These are phyloP conservation scores for Xerophyta viscosa DNA, from an alignment of 106 monocot species.

Conservation along the genomic window DNA sequence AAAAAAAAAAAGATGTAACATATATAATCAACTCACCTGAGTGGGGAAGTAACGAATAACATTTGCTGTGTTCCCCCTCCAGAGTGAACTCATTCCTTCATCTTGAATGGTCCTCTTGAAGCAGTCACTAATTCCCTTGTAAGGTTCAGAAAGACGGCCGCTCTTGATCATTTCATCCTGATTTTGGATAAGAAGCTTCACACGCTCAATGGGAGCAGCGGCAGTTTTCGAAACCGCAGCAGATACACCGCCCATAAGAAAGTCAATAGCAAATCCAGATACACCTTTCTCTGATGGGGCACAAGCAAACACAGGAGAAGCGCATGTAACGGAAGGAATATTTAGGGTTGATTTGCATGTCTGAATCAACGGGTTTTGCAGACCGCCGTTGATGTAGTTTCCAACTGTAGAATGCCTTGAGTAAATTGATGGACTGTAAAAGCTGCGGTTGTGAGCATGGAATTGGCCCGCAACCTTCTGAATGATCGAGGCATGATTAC, in stretches of 20 bases:
- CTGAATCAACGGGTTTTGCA: constrained; percentile 13
- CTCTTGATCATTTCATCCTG: constrained; percentile 44
- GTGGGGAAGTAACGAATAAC: constrained; percentile 42
- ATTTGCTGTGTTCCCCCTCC: constrained; percentile 41
- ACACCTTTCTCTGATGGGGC: constrained; percentile 37
- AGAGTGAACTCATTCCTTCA: constrained; percentile 26
- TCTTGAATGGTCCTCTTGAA: constrained; percentile 27
- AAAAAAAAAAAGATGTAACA: no score
- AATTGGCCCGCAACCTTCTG: constrained; percentile 33
- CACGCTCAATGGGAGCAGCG: constrained; percentile 39
- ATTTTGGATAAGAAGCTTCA: constrained; percentile 42
- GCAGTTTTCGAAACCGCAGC: constrained; percentile 42
- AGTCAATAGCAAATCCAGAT: constrained; percentile 25
- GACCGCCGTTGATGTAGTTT: constrained; percentile 19
- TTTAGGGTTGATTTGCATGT: not conserved
- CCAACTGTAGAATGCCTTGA: constrained; percentile 8
- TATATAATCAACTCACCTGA: constrained; percentile 28
- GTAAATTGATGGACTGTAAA: constrained; percentile 10
- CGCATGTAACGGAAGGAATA: constrained; percentile 7
- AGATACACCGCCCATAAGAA: constrained; percentile 36
- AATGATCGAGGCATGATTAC: constrained; percentile 16
- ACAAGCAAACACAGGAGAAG: constrained; percentile 22
- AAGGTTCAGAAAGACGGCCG: constrained; percentile 32
- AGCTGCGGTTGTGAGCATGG: constrained; percentile 7
- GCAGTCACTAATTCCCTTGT: constrained; percentile 27